phyloP scores from a whole-genome alignment of 2,329 filamentous ascomycete genomes.

The Aspergillus spinulosporus region DNA sequence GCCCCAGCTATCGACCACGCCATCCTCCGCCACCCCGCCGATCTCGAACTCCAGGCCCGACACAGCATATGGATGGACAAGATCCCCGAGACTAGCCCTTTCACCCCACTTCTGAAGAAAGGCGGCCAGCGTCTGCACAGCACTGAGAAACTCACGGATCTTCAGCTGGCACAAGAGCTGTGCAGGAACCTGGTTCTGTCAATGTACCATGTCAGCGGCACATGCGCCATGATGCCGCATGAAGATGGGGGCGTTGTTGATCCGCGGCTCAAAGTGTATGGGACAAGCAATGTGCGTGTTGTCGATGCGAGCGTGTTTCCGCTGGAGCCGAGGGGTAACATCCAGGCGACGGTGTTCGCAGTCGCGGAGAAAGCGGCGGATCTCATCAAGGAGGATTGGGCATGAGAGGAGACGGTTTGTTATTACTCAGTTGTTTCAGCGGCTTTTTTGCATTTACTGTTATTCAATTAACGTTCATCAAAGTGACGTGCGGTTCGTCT shows the following conservation, averaged over 20 bases:
- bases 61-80: conserved; percentile 37
- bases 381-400: conserved; percentile 8
- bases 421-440: too few species aligned
- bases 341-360: conserved; percentile 14
- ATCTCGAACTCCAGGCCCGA: conserved; percentile 43
- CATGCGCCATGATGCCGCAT: conserved; percentile 9
- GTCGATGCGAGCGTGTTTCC: conserved; percentile 16
- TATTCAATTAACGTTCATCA: too few species aligned
- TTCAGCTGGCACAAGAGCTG: conserved; percentile 19
- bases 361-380: conserved; percentile 17
- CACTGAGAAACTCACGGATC: conserved; percentile 2
- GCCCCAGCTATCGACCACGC: conserved; percentile 45
- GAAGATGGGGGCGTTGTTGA: conserved; percentile 14
- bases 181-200: conserved; percentile 22
- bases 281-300: conserved; percentile 13
- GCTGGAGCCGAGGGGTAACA: conserved; percentile 10
- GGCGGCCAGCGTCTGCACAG: conserved; percentile 26
- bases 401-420: too few species aligned
- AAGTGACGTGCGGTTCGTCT: too few species aligned
- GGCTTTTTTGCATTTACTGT: too few species aligned
- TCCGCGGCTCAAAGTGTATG: conserved; percentile 11
- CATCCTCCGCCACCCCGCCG: conserved; percentile 48
- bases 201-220: conserved; percentile 12
- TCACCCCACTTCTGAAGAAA: conserved; percentile 35
- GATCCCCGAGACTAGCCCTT: conserved; percentile 32